phyloP scores from a whole-genome alignment of 495 filamentous ascomycete genomes.

The Aspergillus funiculosus region DNA sequence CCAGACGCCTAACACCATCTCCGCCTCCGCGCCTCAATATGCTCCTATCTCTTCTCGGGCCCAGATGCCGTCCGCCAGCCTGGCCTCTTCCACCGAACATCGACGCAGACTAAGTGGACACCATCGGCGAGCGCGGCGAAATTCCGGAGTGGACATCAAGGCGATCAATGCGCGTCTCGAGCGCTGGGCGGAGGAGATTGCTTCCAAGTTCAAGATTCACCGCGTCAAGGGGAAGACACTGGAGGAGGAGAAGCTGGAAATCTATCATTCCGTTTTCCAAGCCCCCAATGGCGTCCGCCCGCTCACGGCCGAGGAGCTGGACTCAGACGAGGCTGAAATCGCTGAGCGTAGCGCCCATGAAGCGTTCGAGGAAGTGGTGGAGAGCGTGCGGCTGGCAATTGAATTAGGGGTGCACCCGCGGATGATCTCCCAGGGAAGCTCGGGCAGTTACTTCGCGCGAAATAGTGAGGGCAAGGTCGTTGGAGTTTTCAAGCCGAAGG shows the following conservation, averaged over 20 bases:
- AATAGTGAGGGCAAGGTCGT: slow-evolving; percentile 89
- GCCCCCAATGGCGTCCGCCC: slow-evolving; percentile 78
- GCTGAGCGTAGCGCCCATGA: slow-evolving; percentile 60
- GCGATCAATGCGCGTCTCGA: slow-evolving; percentile 96
- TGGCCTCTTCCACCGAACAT: slow-evolving; percentile 35
- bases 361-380: slow-evolving; percentile 84
- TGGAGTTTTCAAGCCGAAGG: slow-evolving; percentile 98
- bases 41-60: slow-evolving; percentile 53
- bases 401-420: slow-evolving; percentile 87
- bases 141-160: slow-evolving; percentile 94
- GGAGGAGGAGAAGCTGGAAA: slow-evolving; percentile 86
- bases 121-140: slow-evolving; percentile 58
- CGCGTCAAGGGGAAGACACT: slow-evolving; percentile 66
- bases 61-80: slow-evolving; percentile 43
- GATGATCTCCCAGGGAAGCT: slow-evolving; percentile 94
- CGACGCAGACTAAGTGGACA: slow-evolving; percentile 44
- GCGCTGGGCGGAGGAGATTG: slow-evolving; percentile 97
- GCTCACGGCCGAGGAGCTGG: slow-evolving; percentile 67
- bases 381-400: slow-evolving; percentile 84
- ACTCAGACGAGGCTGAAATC: slow-evolving; percentile 49
- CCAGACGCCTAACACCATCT: slow-evolving; percentile 51
- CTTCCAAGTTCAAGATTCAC: slow-evolving; percentile 88
- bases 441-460: slow-evolving; percentile 94
- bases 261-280: slow-evolving; percentile 95
- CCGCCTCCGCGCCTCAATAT: slow-evolving; percentile 63